Percentiles rank a stretch among this genome's conserved stretches.
Conservation (phyloP, 768 basidiomycete genomes). For the Grammothele lineata region DNA sequence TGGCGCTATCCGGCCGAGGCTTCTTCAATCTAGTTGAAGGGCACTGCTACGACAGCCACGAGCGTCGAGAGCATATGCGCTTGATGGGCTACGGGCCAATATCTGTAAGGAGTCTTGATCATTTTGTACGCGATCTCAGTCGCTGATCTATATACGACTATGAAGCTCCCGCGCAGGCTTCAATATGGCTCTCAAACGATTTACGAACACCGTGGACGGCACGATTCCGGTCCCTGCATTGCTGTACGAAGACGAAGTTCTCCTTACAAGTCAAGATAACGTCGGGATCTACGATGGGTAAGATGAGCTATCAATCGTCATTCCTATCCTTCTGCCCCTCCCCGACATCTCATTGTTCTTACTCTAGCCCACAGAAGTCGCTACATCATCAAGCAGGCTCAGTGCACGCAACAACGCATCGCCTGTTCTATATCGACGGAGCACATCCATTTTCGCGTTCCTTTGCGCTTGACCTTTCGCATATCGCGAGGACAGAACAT, state of each 20-base stretch:
- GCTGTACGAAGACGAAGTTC: conserved; percentile 77
- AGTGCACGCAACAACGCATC: conserved; percentile 73
- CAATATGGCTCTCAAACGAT: conserved; percentile 36
- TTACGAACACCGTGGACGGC: conserved; percentile 59
- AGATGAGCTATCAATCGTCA: conserved; percentile 30
- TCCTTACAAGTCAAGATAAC: conserved; percentile 65
- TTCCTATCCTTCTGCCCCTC: not conserved
- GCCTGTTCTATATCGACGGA: conserved; percentile 76
- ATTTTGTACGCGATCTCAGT: too few species aligned
- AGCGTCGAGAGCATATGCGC: too few species aligned
- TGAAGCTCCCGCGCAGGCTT: too few species aligned
- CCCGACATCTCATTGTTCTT: conserved; percentile 22
- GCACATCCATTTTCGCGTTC: conserved; percentile 49
- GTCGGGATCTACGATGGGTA: conserved; percentile 95
- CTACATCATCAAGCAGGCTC: conserved; percentile 73
- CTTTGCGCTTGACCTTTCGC: conserved; percentile 61
- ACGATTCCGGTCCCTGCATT: conserved; percentile 74
- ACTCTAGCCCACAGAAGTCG: conserved; percentile 72
- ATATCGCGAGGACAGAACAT: conserved; percentile 73
- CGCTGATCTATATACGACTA: too few species aligned
- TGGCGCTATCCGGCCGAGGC: too few species aligned
- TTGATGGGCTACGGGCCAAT: too few species aligned
- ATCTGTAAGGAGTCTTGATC: too few species aligned
- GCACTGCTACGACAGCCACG: too few species aligned
- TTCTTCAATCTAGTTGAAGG: too few species aligned